Evolutionary conservation across 495 filamentous ascomycete genomes (phyloP).

Genomic region (Hypoxylon fuscum): DNA sequence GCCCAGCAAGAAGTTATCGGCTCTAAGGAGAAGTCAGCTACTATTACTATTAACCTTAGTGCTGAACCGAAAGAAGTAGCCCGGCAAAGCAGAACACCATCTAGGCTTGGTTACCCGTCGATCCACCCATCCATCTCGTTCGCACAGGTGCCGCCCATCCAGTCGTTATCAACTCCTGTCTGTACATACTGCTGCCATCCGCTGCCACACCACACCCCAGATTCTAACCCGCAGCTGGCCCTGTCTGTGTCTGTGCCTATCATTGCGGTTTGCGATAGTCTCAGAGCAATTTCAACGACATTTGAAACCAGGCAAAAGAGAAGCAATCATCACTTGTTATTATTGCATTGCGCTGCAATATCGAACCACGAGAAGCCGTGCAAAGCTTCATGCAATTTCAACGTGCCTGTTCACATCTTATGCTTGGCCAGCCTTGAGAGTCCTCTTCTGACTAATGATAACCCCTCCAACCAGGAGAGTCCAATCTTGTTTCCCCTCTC

Average conservation of each 20-base stretch:
- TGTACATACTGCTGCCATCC: constrained; percentile 45
- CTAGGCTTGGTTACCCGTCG: constrained; percentile 38
- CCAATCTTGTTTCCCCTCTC: constrained; percentile 16
- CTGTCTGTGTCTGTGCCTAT: constrained; percentile 36
- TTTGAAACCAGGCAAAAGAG: constrained; percentile 28
- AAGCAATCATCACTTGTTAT: constrained; percentile 7
- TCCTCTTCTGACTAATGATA: constrained; percentile 20
- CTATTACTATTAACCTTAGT: constrained; percentile 13
- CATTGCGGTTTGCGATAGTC: constrained; percentile 37
- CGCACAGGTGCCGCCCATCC: constrained; percentile 38
- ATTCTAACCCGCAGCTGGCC: constrained; percentile 42
- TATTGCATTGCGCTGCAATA: constrained; percentile 4
- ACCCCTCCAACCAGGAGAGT: constrained; percentile 18
- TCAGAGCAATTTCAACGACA: constrained; percentile 33
- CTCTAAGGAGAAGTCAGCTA: constrained; percentile 21
- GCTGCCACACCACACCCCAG: constrained; percentile 45
- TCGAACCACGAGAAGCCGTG: constrained; percentile 10
- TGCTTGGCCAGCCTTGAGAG: constrained; percentile 6
- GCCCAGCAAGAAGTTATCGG: constrained; percentile 24
- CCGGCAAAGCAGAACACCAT: constrained; percentile 39
- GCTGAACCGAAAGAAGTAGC: constrained; percentile 33
- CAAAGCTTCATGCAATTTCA: constrained; percentile 9
- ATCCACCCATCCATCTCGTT: constrained; percentile 45
- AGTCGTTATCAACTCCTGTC: constrained; percentile 37
- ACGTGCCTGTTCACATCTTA: constrained; percentile 9